Percentiles rank a stretch among this genome's conserved stretches.
Evolutionary conservation across 345 rosid species (phyloP).

Genomic region (Citrus reticulata): DNA sequence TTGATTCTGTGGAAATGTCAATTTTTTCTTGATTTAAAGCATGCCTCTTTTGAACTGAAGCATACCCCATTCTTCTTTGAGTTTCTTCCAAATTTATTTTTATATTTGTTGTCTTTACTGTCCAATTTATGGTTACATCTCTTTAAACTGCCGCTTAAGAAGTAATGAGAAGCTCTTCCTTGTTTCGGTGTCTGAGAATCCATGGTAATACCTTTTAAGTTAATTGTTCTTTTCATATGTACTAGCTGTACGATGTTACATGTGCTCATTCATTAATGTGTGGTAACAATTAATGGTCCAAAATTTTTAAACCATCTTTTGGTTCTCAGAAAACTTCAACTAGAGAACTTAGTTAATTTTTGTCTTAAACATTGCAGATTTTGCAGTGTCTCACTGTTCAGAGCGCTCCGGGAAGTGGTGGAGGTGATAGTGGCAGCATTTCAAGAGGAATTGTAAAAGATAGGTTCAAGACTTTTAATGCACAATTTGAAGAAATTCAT

Average conservation of each 20-base stretch:
- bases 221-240: background rate
- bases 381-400: slow-evolving; percentile 88
- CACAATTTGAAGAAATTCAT: slow-evolving; percentile 87
- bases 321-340: background rate
- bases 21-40: background rate
- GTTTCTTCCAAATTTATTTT: background rate
- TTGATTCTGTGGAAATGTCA: background rate
- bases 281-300: background rate
- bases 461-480: slow-evolving; percentile 82
- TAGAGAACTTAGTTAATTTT: background rate
- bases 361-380: slow-evolving; percentile 49
- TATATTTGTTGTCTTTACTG: background rate
- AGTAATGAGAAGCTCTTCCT: background rate
- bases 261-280: background rate
- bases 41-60: background rate
- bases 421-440: slow-evolving; percentile 39
- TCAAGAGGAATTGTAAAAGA: slow-evolving; percentile 85
- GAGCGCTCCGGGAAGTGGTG: slow-evolving; percentile 28
- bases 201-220: background rate
- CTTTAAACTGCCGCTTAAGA: background rate
- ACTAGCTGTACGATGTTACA: background rate
- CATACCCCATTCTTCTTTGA: background rate
- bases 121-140: background rate
- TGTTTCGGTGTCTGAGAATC: background rate
- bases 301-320: background rate